These are phyloP conservation scores for Zoysia pacifica DNA, from an alignment of 176 grass and related monocot genomes.

Conservation along the genomic window DNA sequence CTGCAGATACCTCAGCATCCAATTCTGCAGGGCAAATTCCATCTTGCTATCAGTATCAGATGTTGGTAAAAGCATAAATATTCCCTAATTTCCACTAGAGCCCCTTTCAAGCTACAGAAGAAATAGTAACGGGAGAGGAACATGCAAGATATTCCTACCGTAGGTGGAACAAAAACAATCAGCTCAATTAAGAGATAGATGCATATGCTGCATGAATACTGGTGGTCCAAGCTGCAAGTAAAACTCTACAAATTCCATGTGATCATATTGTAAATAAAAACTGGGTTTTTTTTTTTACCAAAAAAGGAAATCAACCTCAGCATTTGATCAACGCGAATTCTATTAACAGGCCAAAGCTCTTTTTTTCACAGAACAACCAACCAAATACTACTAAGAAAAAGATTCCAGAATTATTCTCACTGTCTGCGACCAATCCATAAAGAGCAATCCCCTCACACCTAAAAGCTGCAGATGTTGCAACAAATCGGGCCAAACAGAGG, in stretches of 20 bases:
- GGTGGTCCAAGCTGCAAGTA: background rate
- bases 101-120: background rate
- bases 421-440: background rate
- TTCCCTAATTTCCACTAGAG: background rate
- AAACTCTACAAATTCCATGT: background rate
- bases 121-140: background rate
- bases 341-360: background rate
- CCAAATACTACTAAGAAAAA: background rate
- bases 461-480: background rate
- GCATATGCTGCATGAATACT: slow-evolving; percentile 20
- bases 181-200: background rate
- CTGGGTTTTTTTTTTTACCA: background rate
- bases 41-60: slow-evolving; percentile 31
- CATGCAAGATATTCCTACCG: background rate
- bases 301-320: background rate
- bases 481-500: slow-evolving; percentile 9
- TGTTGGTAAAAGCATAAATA: background rate
- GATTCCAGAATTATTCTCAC: slow-evolving; percentile 1
- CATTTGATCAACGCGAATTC: background rate
- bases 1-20: slow-evolving; percentile 30
- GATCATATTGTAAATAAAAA: background rate
- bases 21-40: slow-evolving; percentile 31
- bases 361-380: background rate
- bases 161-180: slow-evolving; percentile 10
- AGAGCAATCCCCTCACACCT: background rate